A percentile compares a stretch with the other conserved stretches of the same genome.
Conservation (phyloP, 768 basidiomycete species). For the Boletus rufocinnamomeus region DNA sequence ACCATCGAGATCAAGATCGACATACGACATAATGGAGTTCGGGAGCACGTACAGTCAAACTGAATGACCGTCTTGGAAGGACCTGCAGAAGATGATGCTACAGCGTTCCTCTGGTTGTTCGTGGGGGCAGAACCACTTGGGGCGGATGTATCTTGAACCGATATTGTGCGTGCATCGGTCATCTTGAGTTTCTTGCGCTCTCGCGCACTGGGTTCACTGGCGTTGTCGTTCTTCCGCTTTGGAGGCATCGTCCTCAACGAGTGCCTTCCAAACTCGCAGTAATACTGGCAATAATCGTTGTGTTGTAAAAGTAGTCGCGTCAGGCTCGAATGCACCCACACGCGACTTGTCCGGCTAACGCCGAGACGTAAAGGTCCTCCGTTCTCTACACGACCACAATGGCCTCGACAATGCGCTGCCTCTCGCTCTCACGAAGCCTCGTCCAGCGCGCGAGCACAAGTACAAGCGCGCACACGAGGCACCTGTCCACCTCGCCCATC, state of each 20-base stretch:
- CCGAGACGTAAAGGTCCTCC: conserved; percentile 15
- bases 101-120: conserved; percentile 29
- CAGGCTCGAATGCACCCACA: neutral
- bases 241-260: conserved; percentile 38
- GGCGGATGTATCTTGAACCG: conserved; percentile 48
- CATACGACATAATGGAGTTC: neutral
- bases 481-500: conserved; percentile 46
- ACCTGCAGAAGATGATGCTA: conserved; percentile 32
- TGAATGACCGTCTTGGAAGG: conserved; percentile 41
- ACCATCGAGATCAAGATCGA: neutral
- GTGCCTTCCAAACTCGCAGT: neutral
- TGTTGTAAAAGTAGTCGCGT: neutral
- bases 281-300: neutral
- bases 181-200: conserved; percentile 75
- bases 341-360: conserved; percentile 22
- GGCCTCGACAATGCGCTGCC: conserved; percentile 39
- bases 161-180: conserved; percentile 62
- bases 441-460: conserved; percentile 9
- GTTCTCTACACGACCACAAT: conserved; percentile 27
- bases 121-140: conserved; percentile 9
- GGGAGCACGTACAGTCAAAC: conserved; percentile 42
- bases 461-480: conserved; percentile 30
- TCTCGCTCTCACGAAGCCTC: conserved; percentile 22
- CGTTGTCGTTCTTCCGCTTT: conserved; percentile 42
- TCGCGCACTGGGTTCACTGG: conserved; percentile 37